These are phyloP conservation scores for Oenanthe sinensis DNA, from an alignment of 129 eudicot genomes.

Conservation along the genomic window DNA sequence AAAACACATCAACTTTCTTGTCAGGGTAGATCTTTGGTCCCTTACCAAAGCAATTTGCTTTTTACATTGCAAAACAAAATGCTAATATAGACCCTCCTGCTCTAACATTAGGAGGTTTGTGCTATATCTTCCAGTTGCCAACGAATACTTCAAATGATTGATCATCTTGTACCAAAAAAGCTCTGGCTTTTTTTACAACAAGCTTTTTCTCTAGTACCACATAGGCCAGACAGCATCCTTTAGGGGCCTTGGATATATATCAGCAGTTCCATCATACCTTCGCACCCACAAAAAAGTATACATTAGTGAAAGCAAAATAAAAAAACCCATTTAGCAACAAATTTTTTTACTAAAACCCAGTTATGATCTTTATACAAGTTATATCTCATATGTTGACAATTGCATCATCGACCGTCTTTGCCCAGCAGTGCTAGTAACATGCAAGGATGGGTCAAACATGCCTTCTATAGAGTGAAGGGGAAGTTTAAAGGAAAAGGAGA, in stretches of 20 bases:
- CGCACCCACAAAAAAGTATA: constrained; percentile 8
- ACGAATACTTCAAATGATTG: not conserved
- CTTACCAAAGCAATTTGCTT: constrained; percentile 1
- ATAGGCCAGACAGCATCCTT: not conserved
- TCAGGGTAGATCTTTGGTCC: constrained; percentile 3
- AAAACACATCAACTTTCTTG: not conserved
- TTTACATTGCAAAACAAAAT: not conserved
- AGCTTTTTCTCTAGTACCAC: not conserved
- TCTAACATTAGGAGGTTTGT: not conserved
- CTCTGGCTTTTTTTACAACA: not conserved
- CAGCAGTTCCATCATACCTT: constrained; percentile 10
- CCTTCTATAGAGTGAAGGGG: not conserved
- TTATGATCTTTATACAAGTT: not conserved
- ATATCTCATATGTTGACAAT: not conserved
- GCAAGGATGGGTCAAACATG: not conserved
- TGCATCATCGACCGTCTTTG: not conserved
- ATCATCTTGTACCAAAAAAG: not conserved
- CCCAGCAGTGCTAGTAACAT: not conserved
- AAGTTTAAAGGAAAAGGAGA: not conserved
- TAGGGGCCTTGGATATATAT: not conserved
- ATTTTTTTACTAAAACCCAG: not conserved
- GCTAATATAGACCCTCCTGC: not conserved
- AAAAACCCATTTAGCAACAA: too few relatives aligned
- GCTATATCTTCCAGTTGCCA: not conserved
- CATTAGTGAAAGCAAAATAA: not conserved